A percentile compares a stretch with the other conserved stretches of the same genome.
These are phyloP conservation scores for Paspalum vaginatum DNA, from an alignment of 176 grass and related monocot genomes.

Conservation along the genomic window DNA sequence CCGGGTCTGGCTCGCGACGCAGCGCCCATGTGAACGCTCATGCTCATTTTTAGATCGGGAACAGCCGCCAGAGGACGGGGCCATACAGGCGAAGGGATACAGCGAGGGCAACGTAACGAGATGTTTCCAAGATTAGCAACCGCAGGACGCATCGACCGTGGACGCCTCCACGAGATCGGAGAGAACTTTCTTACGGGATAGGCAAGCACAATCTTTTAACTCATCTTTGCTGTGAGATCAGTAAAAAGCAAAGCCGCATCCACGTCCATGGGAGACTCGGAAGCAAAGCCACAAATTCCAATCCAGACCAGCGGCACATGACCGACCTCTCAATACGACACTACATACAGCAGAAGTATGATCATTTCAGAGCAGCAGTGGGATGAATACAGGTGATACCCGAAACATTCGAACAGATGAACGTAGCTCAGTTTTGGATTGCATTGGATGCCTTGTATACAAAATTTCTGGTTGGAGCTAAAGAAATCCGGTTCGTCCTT, in stretches of 20 bases:
- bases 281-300: neutral
- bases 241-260: neutral
- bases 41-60: conserved; percentile 36
- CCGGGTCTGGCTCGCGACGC: neutral
- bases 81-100: neutral
- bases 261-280: neutral
- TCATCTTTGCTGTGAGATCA: neutral
- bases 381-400: neutral
- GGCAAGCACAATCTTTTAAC: neutral
- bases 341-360: neutral
- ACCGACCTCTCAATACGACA: neutral
- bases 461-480: conserved; percentile 51
- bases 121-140: conserved; percentile 32
- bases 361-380: neutral
- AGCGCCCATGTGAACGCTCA: neutral
- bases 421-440: conserved; percentile 16
- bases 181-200: neutral
- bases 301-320: neutral
- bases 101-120: conserved; percentile 25
- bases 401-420: neutral
- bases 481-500: conserved; percentile 43
- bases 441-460: conserved; percentile 36
- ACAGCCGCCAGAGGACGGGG: conserved; percentile 24
- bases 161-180: neutral
- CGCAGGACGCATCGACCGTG: neutral